Percentiles rank a stretch among this genome's conserved stretches.
phyloP scores from a whole-genome alignment of 805 yeast species.

The Clavispora phyllophila region DNA sequence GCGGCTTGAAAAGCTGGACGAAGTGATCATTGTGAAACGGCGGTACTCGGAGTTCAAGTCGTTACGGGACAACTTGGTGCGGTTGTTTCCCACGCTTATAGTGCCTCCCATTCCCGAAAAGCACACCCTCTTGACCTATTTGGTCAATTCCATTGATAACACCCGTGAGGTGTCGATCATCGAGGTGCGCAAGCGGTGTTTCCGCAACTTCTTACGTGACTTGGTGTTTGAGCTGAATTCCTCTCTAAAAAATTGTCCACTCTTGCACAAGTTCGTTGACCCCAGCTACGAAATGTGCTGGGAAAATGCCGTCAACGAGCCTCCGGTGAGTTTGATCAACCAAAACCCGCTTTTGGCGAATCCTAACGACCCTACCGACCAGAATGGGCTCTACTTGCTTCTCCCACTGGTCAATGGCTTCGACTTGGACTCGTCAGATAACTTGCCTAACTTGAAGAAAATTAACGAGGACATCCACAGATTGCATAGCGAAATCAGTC shows the following conservation, averaged over 20 bases:
- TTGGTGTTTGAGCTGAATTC: slow-evolving; percentile 27
- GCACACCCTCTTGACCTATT: slow-evolving; percentile 41
- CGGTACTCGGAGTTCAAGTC: slow-evolving; percentile 42
- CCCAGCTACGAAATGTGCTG: slow-evolving; percentile 47
- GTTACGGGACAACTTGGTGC: slow-evolving; percentile 32
- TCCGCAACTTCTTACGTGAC: slow-evolving; percentile 40
- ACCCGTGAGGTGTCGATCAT: slow-evolving; percentile 34
- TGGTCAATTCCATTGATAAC: slow-evolving; percentile 36
- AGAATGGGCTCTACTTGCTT: slow-evolving; percentile 48
- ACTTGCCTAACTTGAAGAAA: slow-evolving; percentile 26
- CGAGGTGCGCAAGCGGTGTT: slow-evolving; percentile 44
- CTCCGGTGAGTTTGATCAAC: slow-evolving; percentile 42
- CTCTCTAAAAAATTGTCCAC: slow-evolving; percentile 29
- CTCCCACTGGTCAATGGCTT: slow-evolving; percentile 41
- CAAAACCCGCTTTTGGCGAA: slow-evolving; percentile 45
- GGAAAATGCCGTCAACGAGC: slow-evolving; percentile 46
- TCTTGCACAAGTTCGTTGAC: slow-evolving; percentile 46
- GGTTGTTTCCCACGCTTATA: slow-evolving; percentile 35
- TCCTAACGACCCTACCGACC: slow-evolving; percentile 47
- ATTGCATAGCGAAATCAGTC: slow-evolving; percentile 28
- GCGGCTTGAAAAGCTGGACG: slow-evolving; percentile 7
- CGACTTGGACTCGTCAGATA: slow-evolving; percentile 28
- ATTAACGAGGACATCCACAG: slow-evolving; percentile 32
- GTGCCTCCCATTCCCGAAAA: slow-evolving; percentile 44
- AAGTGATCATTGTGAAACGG: slow-evolving; percentile 33